phyloP scores from a whole-genome alignment of 371 early-diverging fungal species.

The Smittium mucronatum region DNA sequence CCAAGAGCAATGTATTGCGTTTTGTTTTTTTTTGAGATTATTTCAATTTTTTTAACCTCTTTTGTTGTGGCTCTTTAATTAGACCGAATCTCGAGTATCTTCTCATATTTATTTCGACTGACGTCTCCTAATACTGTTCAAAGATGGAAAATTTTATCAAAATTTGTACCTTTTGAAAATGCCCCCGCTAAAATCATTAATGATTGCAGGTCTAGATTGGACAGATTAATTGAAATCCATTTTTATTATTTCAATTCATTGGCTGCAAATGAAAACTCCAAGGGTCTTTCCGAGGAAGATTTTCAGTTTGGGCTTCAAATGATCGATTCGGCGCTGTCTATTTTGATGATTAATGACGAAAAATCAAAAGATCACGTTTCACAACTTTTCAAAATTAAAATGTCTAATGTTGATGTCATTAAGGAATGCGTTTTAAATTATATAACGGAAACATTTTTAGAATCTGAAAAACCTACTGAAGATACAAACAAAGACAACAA shows the following conservation, averaged over 20 bases:
- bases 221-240: conserved; percentile 4
- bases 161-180: background rate
- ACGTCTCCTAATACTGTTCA: conserved; percentile 2
- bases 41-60: background rate
- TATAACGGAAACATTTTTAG: background rate
- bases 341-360: conserved; percentile 1
- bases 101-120: background rate
- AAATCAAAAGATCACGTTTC: background rate
- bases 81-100: background rate
- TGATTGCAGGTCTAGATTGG: background rate
- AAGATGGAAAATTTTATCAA: conserved; percentile 1
- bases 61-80: background rate
- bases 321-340: background rate
- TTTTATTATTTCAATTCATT: background rate
- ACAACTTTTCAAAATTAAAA: background rate
- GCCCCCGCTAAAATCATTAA: background rate
- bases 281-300: background rate
- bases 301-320: background rate
- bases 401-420: background rate
- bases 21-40: background rate
- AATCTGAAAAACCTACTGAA: too few relatives aligned
- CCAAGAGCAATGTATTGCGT: background rate
- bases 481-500: too few relatives aligned
- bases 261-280: background rate
- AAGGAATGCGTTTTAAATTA: background rate